Evolutionary conservation across 345 rosid genomes (phyloP).

Genomic region (Tarenaya hassleriana): DNA sequence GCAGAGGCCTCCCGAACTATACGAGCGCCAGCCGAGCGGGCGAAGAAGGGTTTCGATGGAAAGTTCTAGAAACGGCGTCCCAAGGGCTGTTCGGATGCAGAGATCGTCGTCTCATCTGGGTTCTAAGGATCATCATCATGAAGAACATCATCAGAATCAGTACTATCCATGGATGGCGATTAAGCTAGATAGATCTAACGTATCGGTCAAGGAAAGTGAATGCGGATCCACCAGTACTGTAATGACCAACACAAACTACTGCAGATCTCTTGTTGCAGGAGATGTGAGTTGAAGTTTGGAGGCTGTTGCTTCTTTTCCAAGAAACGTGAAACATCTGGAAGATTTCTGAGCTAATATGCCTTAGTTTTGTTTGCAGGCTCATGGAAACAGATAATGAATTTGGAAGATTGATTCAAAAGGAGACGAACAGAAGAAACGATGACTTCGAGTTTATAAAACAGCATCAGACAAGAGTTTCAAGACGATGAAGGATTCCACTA

Average conservation of each 20-base stretch:
- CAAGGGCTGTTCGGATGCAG: constrained; percentile 72
- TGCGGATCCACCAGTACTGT: constrained; percentile 79
- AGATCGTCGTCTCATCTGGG: constrained; percentile 83
- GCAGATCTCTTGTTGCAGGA: constrained; percentile 47
- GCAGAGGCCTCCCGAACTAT: constrained; percentile 65
- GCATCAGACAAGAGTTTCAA: no score
- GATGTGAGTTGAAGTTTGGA: constrained; percentile 37
- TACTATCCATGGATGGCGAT: constrained; percentile 66
- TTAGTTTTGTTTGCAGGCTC: constrained; percentile 29
- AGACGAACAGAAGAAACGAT: no score
- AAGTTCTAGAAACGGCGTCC: constrained; percentile 55
- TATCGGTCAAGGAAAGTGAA: constrained; percentile 70
- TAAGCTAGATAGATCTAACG: constrained; percentile 67
- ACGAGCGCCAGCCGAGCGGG: constrained; percentile 60
- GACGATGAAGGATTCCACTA: no score
- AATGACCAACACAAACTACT: constrained; percentile 58
- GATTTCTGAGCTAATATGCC: no score
- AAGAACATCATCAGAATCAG: constrained; percentile 35
- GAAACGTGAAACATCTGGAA: constrained; percentile 8
- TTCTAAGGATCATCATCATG: constrained; percentile 29
- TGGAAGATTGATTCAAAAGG: no score
- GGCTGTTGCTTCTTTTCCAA: constrained; percentile 15
- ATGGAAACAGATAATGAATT: constrained; percentile 26
- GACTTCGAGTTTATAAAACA: no score
- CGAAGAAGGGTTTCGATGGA: constrained; percentile 60